A percentile compares a stretch with the other conserved stretches of the same genome.
phyloP scores from a whole-genome alignment of 495 filamentous ascomycete genomes.

The Articulospora tetracladia region DNA sequence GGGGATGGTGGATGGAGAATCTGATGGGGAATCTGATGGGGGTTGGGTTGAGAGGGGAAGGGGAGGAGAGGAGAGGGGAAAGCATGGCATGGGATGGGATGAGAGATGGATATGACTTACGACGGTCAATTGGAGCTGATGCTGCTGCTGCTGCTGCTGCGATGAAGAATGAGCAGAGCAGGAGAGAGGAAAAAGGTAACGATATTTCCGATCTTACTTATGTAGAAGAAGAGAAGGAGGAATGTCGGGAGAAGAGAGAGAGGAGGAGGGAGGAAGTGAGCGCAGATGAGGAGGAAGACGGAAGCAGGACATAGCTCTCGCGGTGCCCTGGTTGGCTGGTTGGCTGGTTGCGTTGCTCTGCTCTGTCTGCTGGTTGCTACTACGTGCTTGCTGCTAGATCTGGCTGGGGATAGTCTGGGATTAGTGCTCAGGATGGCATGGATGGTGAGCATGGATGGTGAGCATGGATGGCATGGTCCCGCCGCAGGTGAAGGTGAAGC shows the following conservation, averaged over 20 bases:
- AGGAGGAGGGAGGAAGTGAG: background rate
- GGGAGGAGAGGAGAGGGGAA: too few species aligned
- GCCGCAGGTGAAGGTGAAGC: too few species aligned
- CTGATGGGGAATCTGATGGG: too few species aligned
- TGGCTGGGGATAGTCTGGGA: too few species aligned
- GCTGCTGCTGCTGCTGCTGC: too few species aligned
- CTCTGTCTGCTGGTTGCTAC: background rate
- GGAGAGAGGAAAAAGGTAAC: background rate
- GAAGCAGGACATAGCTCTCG: background rate
- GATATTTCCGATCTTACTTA: background rate
- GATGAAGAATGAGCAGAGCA: too few species aligned
- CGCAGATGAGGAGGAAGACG: background rate
- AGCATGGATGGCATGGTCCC: too few species aligned
- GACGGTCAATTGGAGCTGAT: background rate
- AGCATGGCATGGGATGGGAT: background rate
- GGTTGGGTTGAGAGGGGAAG: background rate
- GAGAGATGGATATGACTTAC: background rate
- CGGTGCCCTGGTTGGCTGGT: background rate
- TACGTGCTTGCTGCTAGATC: too few species aligned
- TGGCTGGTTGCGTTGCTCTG: background rate
- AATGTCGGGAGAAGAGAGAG: too few species aligned
- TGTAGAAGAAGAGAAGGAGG: background rate
- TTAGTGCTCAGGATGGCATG: too few species aligned
- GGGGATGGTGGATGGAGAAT: background rate
- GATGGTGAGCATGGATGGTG: too few species aligned